Evolutionary conservation across 768 basidiomycete species (phyloP).

Genomic region (Thelephora aurantiotincta): DNA sequence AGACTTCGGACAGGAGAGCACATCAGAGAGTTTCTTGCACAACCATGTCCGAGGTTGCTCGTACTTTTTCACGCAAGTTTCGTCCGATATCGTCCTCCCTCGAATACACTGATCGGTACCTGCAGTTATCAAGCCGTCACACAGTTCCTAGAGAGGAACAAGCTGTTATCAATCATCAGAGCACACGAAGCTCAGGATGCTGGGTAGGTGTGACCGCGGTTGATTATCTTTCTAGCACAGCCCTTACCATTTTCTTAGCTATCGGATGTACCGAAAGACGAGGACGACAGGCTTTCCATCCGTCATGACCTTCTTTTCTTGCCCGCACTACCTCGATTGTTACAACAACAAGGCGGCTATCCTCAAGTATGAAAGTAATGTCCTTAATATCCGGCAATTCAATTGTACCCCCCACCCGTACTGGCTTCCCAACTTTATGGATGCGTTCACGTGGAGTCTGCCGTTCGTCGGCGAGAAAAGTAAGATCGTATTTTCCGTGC

Average conservation of each 20-base stretch:
- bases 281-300: conserved; percentile 97
- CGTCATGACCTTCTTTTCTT: conserved; percentile 99
- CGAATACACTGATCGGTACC: conserved; percentile 2
- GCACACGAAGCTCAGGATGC: conserved; percentile 99
- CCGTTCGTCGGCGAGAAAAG: conserved; percentile 97
- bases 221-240: conserved; percentile 1
- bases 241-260: conserved; percentile 28
- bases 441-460: conserved; percentile 95
- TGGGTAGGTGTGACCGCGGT: conserved; percentile 39
- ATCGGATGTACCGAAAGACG: conserved; percentile 98
- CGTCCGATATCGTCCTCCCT: conserved; percentile 13
- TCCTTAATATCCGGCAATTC: conserved; percentile 97
- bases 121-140: conserved; percentile 90
- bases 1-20: conserved; percentile 93
- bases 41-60: conserved; percentile 96
- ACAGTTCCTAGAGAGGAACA: conserved; percentile 94
- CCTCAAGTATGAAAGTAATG: conserved; percentile 97
- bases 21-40: conserved; percentile 78
- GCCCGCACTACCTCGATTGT: conserved; percentile 95
- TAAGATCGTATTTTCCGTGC: conserved; percentile 24
- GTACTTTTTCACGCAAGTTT: conserved; percentile 76
- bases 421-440: conserved; percentile 96
- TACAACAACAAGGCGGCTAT: conserved; percentile 99
- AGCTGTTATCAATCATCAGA: conserved; percentile 89
- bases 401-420: conserved; percentile 92